Conservation (phyloP, 2,329 filamentous ascomycete species). For the Fusarium mexicanum region DNA sequence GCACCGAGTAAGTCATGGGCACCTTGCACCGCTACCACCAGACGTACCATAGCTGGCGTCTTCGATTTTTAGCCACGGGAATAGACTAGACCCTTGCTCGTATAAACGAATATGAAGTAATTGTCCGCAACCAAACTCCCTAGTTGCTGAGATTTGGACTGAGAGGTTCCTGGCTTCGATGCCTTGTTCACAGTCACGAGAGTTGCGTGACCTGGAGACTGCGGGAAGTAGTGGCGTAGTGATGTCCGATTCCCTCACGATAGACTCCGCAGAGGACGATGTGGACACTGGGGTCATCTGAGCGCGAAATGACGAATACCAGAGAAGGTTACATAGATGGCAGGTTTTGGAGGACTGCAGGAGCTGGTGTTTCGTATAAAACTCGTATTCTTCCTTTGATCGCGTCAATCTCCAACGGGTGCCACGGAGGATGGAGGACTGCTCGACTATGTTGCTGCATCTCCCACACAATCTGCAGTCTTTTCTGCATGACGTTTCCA, state of each 20-base stretch:
- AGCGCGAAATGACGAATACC: accelerated
- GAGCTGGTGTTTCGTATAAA: not conserved
- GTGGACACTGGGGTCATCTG: accelerated
- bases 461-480: not conserved
- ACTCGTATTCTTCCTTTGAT: not conserved
- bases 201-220: accelerated
- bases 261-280: accelerated
- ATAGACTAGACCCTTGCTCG: accelerated
- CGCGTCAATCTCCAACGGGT: not conserved
- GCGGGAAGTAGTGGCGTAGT: not conserved
- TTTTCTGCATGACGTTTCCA: too few species aligned
- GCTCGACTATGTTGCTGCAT: not conserved
- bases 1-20: accelerated
- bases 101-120: not conserved
- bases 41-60: not conserved
- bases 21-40: accelerated
- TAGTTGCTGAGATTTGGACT: not conserved
- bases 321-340: not conserved
- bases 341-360: not conserved
- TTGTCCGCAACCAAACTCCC: accelerated
- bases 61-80: not conserved
- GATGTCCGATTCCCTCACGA: accelerated
- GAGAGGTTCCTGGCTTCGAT: accelerated
- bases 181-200: not conserved
- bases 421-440: not conserved